Evolutionary conservation across 495 filamentous ascomycete genomes (phyloP).

Genomic region (Penicillium arizonense): DNA sequence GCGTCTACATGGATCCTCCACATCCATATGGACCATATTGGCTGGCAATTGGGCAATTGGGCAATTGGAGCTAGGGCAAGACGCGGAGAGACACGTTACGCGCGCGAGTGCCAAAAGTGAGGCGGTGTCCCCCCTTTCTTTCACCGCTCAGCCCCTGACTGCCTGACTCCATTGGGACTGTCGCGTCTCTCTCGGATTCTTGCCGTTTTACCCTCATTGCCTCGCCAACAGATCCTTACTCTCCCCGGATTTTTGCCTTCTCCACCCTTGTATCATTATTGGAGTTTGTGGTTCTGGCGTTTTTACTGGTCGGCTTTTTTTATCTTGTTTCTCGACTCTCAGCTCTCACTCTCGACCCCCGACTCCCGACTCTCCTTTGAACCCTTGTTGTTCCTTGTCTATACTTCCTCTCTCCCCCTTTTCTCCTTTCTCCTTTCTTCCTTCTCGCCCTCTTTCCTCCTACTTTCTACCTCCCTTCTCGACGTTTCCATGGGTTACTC

Average conservation of each 20-base stretch:
- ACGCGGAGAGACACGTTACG: not conserved
- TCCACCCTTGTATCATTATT: conserved; percentile 21
- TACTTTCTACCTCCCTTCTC: conserved; percentile 1
- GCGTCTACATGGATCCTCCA: not conserved
- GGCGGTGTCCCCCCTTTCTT: conserved; percentile 13
- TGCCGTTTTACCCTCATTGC: conserved; percentile 6
- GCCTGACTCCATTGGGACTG: not conserved
- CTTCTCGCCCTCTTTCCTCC: not conserved
- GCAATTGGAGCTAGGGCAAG: not conserved
- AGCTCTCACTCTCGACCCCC: not conserved
- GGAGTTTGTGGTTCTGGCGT: conserved; percentile 8
- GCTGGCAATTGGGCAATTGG: too few species aligned
- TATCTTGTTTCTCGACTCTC: not conserved
- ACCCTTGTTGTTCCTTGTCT: not conserved
- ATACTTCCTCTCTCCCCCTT: not conserved
- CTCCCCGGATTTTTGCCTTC: conserved; percentile 18
- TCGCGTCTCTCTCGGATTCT: not conserved
- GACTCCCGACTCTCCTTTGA: conserved; percentile 6
- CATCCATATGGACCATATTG: not conserved
- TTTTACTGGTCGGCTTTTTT: conserved; percentile 3
- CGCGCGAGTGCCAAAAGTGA: conserved; percentile 22
- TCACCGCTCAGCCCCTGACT: conserved; percentile 15
- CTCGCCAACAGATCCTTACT: conserved; percentile 14
- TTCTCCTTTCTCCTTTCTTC: not conserved
- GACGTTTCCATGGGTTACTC: not conserved